phyloP scores from a whole-genome alignment of 768 basidiomycete genomes.

The Macrolepiota dolichaula region DNA sequence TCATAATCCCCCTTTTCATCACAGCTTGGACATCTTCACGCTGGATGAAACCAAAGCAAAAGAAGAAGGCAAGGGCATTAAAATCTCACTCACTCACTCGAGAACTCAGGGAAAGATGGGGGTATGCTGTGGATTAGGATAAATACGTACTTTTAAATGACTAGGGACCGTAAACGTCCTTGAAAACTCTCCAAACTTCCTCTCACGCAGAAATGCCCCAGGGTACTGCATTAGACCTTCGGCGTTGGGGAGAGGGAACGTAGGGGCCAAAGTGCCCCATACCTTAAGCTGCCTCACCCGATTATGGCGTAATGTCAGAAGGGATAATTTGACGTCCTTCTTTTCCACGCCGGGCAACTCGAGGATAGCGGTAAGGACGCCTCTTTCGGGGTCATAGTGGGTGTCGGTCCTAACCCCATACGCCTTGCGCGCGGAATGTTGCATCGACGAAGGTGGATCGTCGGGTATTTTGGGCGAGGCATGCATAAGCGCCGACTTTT shows the following conservation, averaged over 20 bases:
- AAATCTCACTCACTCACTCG: conserved; percentile 49
- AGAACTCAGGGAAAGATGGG: conserved; percentile 2
- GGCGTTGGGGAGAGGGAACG: conserved; percentile 26
- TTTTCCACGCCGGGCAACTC: conserved; percentile 69
- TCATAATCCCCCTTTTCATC: conserved; percentile 15
- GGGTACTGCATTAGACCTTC: conserved; percentile 17
- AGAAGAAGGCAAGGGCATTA: conserved; percentile 21
- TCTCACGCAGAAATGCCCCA: conserved; percentile 17
- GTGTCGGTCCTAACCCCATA: conserved; percentile 60
- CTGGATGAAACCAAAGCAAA: conserved; percentile 10
- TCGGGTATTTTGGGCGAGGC: conserved; percentile 14
- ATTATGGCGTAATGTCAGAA: conserved; percentile 60
- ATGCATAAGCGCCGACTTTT: conserved; percentile 11
- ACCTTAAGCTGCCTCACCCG: conserved; percentile 61
- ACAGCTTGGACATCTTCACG: conserved; percentile 15
- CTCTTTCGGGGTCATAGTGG: conserved; percentile 49
- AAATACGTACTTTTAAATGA: conserved; percentile 22
- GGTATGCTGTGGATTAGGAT: background rate
- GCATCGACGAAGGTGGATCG: conserved; percentile 13
- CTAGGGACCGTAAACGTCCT: conserved; percentile 22
- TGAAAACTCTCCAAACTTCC: conserved; percentile 23
- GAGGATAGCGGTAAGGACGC: conserved; percentile 54
- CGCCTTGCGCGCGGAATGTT: conserved; percentile 15
- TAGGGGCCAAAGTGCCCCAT: conserved; percentile 40
- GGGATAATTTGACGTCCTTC: conserved; percentile 52